These are phyloP conservation scores for Pseudocercospora cruenta DNA, from an alignment of 2,329 filamentous ascomycete genomes.

Conservation along the genomic window DNA sequence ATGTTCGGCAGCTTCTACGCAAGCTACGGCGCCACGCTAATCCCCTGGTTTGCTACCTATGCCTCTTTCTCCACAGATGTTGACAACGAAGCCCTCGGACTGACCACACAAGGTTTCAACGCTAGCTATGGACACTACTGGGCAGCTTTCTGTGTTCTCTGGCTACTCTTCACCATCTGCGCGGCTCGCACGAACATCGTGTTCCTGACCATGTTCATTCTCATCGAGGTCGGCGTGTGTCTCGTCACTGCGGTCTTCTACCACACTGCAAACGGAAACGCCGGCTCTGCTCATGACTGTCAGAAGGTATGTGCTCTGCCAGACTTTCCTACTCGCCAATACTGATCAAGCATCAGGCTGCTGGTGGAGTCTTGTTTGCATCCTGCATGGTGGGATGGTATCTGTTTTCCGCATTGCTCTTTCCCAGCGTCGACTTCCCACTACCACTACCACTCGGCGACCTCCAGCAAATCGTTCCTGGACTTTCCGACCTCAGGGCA, in stretches of 20 bases:
- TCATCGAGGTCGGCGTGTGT: conserved; percentile 16
- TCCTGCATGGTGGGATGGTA: conserved; percentile 27
- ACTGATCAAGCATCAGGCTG: conserved; percentile 18
- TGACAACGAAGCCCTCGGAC: conserved; percentile 16
- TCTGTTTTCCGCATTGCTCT: conserved; percentile 24
- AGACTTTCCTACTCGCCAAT: background rate
- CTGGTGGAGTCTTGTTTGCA: conserved; percentile 24
- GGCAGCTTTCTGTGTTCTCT: conserved; percentile 25
- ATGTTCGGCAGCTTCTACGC: conserved; percentile 29
- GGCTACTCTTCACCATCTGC: conserved; percentile 28
- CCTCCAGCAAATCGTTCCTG: conserved; percentile 22
- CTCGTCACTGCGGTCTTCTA: conserved; percentile 25
- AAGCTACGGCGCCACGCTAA: conserved; percentile 21
- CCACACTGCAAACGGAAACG: conserved; percentile 20
- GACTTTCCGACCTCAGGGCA: conserved; percentile 15
- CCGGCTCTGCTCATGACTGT: conserved; percentile 21
- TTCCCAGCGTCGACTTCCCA: conserved; percentile 29
- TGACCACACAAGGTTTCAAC: conserved; percentile 14
- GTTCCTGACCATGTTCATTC: conserved; percentile 25
- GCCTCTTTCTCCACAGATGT: conserved; percentile 21
- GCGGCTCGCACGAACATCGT: conserved; percentile 27
- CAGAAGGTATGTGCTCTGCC: conserved; percentile 20
- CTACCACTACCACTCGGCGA: conserved; percentile 26
- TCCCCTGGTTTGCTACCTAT: conserved; percentile 26
- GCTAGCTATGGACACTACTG: conserved; percentile 29